Conservation (phyloP, 1,284 basidiomycete genomes). For the Wolfiporia cocos region DNA sequence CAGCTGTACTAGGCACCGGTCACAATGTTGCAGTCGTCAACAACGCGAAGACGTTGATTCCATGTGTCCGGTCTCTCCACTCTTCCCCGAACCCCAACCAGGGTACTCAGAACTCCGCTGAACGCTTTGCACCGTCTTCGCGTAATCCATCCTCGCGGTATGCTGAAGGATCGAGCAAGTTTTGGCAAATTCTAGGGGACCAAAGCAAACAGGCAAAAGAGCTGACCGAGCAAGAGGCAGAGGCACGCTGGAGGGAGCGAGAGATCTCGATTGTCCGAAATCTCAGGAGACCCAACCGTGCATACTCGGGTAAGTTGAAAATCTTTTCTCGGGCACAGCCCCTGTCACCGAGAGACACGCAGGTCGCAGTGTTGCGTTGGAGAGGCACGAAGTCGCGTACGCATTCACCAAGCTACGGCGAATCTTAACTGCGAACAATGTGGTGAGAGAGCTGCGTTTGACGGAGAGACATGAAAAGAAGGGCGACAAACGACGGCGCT, state of each 20-base stretch:
- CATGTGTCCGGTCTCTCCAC: too few species aligned
- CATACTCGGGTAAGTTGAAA: slow-evolving; percentile 20
- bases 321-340: background rate
- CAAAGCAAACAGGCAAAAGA: too few species aligned
- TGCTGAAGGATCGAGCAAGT: too few species aligned
- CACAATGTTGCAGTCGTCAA: too few species aligned
- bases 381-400: slow-evolving; percentile 29
- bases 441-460: slow-evolving; percentile 43
- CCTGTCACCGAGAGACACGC: background rate
- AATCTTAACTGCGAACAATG: slow-evolving; percentile 52
- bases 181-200: too few species aligned
- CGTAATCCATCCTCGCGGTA: too few species aligned
- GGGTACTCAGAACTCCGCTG: too few species aligned
- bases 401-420: slow-evolving; percentile 44
- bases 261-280: slow-evolving; percentile 10
- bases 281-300: slow-evolving; percentile 13
- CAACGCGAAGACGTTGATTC: too few species aligned
- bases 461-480: slow-evolving; percentile 66
- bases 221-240: slow-evolving; percentile 5
- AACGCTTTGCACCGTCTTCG: too few species aligned
- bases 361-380: slow-evolving; percentile 48
- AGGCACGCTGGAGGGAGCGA: slow-evolving; percentile 14
- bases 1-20: too few species aligned
- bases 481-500: slow-evolving; percentile 57
- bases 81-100: too few species aligned